A percentile compares a stretch with the other conserved stretches of the same genome.
phyloP scores from a whole-genome alignment of 2,329 filamentous ascomycete species.

The Penicillium sp. region DNA sequence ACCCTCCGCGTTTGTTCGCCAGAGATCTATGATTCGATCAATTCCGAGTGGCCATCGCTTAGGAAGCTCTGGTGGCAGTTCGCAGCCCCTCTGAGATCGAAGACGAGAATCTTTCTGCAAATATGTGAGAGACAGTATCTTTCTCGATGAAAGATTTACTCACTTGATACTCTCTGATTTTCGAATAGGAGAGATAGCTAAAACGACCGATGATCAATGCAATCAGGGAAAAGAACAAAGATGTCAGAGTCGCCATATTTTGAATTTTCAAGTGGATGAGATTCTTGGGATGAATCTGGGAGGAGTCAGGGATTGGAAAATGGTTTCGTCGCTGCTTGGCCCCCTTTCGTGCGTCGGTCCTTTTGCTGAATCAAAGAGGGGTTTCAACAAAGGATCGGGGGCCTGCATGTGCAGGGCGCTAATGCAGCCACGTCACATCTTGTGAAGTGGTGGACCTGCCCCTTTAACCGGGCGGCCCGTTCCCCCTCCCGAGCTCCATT shows the following conservation, averaged over 20 bases:
- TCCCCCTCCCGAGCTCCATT: too few species aligned
- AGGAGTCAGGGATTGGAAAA: too few species aligned
- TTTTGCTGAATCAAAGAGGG: too few species aligned
- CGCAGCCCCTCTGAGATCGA: background rate
- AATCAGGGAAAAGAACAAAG: background rate
- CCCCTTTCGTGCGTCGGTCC: too few species aligned
- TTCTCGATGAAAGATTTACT: background rate
- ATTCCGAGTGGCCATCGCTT: constrained; percentile 7
- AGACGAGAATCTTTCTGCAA: background rate
- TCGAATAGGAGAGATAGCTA: background rate
- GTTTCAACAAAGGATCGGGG: too few species aligned
- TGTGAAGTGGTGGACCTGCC: too few species aligned
- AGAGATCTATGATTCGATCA: constrained; percentile 7
- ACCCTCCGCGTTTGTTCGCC: constrained; percentile 7
- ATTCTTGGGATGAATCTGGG: too few species aligned
- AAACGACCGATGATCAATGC: background rate
- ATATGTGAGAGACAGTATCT: background rate
- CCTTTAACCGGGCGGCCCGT: too few species aligned
- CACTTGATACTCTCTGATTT: background rate
- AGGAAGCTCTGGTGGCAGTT: constrained; percentile 4
- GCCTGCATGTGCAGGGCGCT: too few species aligned
- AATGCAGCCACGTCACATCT: too few species aligned
- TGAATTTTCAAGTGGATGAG: too few species aligned
- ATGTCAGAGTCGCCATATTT: background rate
- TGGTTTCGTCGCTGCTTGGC: too few species aligned